A percentile compares a stretch with the other conserved stretches of the same genome.
Evolutionary conservation across 139 green algal genomes (phyloP).

Genomic region (Mesostigma viride): DNA sequence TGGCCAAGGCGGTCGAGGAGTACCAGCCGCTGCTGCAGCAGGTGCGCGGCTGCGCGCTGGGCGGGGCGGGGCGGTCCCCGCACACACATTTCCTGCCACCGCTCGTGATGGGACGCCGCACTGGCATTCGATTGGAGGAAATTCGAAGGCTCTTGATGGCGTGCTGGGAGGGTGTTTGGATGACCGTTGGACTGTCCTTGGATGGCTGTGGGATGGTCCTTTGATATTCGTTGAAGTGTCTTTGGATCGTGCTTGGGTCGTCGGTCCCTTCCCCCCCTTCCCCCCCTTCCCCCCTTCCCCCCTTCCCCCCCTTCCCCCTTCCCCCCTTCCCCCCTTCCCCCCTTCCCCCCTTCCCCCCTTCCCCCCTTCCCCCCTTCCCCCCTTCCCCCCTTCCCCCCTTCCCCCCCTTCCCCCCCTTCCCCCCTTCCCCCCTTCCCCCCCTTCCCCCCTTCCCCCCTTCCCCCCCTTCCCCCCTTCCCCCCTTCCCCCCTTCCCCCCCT

Average conservation of each 20-base stretch:
- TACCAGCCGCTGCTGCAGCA: slow-evolving; percentile 55
- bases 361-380: background rate
- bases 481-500: too few species aligned
- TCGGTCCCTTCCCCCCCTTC: background rate
- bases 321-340: background rate
- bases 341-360: background rate
- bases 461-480: too few species aligned
- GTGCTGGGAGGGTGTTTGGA: too few species aligned
- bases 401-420: slow-evolving; percentile 1
- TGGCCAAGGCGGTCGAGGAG: slow-evolving; percentile 51
- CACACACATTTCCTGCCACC: too few species aligned
- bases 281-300: background rate
- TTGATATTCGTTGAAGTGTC: background rate
- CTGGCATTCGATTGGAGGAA: too few species aligned
- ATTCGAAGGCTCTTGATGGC: too few species aligned
- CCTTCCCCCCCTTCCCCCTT: background rate
- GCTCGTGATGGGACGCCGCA: too few species aligned
- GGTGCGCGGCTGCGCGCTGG: too few species aligned
- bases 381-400: background rate
- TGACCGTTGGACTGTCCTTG: too few species aligned
- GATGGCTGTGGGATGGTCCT: too few species aligned
- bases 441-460: background rate
- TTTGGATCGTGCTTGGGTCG: background rate
- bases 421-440: background rate
- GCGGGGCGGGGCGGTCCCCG: too few species aligned